These are phyloP conservation scores for Mycena sanguinolenta DNA, from an alignment of 768 basidiomycete species.

Conservation along the genomic window DNA sequence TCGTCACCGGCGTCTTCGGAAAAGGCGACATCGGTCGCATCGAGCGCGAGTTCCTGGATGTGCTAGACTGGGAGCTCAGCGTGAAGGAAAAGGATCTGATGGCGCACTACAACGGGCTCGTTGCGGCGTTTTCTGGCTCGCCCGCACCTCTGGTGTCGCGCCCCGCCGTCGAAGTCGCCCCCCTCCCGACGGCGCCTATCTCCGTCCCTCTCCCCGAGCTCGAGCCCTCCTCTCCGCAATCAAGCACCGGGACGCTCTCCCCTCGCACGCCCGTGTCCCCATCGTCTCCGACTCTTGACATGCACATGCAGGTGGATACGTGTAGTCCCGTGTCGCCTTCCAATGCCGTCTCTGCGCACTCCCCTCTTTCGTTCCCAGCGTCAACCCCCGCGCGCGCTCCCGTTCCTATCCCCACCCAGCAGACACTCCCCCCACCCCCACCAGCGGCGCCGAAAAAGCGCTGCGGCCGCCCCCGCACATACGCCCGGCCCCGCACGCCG, in stretches of 20 bases:
- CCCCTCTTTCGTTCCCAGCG: too few relatives aligned
- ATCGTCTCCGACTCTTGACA: too few relatives aligned
- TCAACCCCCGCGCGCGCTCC: too few relatives aligned
- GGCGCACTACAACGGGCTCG: slow-evolving; percentile 19
- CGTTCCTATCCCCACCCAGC: too few relatives aligned
- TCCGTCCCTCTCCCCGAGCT: slow-evolving; percentile 10
- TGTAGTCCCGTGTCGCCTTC: too few relatives aligned
- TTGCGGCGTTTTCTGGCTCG: not conserved
- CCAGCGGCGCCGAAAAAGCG: too few relatives aligned
- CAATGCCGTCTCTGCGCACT: too few relatives aligned
- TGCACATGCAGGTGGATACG: too few relatives aligned
- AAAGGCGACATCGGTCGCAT: slow-evolving; percentile 22
- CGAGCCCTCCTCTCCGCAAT: slow-evolving; percentile 11
- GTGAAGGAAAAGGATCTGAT: slow-evolving; percentile 8
- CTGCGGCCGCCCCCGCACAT: too few relatives aligned
- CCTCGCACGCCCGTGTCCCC: slow-evolving; percentile 14
- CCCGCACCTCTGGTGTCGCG: too few relatives aligned
- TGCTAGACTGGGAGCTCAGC: slow-evolving; percentile 31
- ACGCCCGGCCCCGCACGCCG: too few relatives aligned
- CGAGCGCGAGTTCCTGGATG: slow-evolving; percentile 30
- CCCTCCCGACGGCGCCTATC: not conserved
- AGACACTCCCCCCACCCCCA: too few relatives aligned
- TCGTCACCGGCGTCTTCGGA: slow-evolving; percentile 26
- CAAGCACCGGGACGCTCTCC: slow-evolving; percentile 9
- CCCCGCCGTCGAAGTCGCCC: not conserved